Conservation (phyloP, 2,329 filamentous ascomycete species). For the Laburnicola sp. region DNA sequence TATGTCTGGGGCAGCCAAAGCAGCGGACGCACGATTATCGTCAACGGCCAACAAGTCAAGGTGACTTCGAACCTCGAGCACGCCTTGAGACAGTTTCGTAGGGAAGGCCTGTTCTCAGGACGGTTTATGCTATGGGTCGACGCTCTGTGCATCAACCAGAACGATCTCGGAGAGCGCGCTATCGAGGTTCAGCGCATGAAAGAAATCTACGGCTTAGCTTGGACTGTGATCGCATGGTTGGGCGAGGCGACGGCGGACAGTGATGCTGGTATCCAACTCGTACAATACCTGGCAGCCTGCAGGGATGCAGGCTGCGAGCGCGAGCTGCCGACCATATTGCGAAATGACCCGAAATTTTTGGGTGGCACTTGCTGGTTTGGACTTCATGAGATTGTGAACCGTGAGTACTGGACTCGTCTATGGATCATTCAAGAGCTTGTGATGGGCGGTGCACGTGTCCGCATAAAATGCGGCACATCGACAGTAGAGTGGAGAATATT, state of each 20-base stretch:
- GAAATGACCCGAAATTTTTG: background rate
- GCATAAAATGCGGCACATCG: constrained; percentile 2
- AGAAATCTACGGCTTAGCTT: constrained; percentile 4
- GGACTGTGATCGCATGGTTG: constrained; percentile 7
- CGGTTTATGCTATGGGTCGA: constrained; percentile 5
- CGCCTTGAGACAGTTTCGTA: background rate
- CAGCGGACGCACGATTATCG: background rate
- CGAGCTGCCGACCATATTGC: background rate
- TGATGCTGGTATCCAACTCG: background rate
- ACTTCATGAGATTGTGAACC: constrained; percentile 8
- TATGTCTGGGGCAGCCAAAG: background rate
- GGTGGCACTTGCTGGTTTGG: background rate
- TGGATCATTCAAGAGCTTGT: constrained; percentile 15
- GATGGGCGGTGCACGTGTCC: background rate
- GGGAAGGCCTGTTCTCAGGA: background rate
- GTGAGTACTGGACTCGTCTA: constrained; percentile 8
- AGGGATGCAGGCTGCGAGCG: background rate
- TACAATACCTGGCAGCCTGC: constrained; percentile 5
- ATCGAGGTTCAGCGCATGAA: constrained; percentile 6
- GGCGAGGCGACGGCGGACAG: background rate
- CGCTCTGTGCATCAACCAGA: constrained; percentile 11
- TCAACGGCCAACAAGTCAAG: background rate
- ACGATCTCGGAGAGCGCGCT: constrained; percentile 3
- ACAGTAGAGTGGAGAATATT: constrained; percentile 7
- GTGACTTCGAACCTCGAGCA: constrained; percentile 3